Base-by-base conservation (phyloP, 2,329 filamentous ascomycete genomes). In the Harringtonia lauricola region DNA sequence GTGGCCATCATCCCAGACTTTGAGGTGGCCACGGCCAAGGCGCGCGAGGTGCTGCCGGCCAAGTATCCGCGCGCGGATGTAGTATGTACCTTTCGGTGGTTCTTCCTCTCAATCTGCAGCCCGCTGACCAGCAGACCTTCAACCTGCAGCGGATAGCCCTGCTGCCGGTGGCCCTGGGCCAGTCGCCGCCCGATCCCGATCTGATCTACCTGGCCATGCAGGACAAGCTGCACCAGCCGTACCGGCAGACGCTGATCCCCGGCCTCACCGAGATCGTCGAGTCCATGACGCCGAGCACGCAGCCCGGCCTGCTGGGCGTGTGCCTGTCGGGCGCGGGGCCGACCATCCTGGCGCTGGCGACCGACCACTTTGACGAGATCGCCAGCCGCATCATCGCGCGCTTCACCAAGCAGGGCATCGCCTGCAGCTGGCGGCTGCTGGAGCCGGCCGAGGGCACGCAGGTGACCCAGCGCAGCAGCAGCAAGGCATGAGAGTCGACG, bases 191-290 rank as follows among this genome's bases (percentile, higher is more conserved):
- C 2, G 84, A 95, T 58, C 83, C 92, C 19, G 83, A 94, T 55
- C 83, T 94, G 63, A 98, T 98, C 61, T 94, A 94, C 67, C 80
- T 94, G 39, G 90, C 89, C 38, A 98, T 98, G 92, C 92, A 96
- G 66, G 92, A 98, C 69, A 94, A 89, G 65, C 79, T 98, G 48
- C 92, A 98, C 67, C 92, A 98, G 64, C 92, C 88, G 36, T 96
- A 98, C 68, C 83, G 92, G 43, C 83, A 92, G 64, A 83, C 76
- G 2, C 76, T 98, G 49, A 94, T 98, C 53, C 92, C 92, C 1
- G 92, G 90, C 1, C 73, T 98, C 45, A 83, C 85, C 15, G 84
- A 95, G 59, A 90, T 98, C 43, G 79, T 98, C 42, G 79, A 87
- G 60, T 90, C 83, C 47, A 89, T 96, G 70, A 95, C 86, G 12